Conservation (phyloP, 1,284 basidiomycete genomes). For the Pyrrhoderma noxium region DNA sequence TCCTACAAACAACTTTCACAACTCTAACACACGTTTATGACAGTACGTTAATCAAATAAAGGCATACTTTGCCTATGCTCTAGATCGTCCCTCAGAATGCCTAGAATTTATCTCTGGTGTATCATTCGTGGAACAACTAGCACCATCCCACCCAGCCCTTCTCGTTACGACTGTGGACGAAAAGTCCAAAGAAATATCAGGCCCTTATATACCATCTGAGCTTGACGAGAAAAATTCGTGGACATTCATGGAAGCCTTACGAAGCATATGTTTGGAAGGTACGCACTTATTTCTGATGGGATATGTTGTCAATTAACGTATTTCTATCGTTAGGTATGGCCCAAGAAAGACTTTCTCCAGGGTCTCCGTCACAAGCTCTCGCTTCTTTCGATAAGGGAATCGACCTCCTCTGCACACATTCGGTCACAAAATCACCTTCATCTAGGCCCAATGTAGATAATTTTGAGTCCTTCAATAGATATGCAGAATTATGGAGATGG, state of each 20-base stretch:
- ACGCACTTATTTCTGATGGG: conserved; percentile 18
- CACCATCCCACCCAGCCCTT: conserved; percentile 41
- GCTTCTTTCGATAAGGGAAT: conserved; percentile 40
- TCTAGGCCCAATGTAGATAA: conserved; percentile 31
- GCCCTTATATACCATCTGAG: conserved; percentile 35
- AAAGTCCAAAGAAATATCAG: conserved; percentile 33
- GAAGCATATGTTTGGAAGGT: conserved; percentile 68
- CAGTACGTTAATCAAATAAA: conserved; percentile 52
- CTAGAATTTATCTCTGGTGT: conserved; percentile 50
- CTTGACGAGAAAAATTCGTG: conserved; percentile 58
- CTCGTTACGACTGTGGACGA: conserved; percentile 31
- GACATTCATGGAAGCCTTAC: conserved; percentile 55
- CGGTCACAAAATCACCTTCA: conserved; percentile 26
- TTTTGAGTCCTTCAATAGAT: conserved; percentile 47
- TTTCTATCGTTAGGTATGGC: conserved; percentile 23
- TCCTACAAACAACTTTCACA: conserved; percentile 11
- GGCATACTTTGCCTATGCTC: conserved; percentile 73
- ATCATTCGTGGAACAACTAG: conserved; percentile 40
- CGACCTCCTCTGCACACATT: conserved; percentile 30
- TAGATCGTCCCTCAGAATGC: conserved; percentile 59
- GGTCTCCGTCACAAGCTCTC: conserved; percentile 19
- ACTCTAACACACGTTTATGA: neutral
- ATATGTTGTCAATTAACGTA: neutral
- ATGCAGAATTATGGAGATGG: conserved; percentile 77
- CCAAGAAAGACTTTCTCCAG: conserved; percentile 22